phyloP scores from a whole-genome alignment of 73 alveolate species.

The Paramecium caudatum region DNA sequence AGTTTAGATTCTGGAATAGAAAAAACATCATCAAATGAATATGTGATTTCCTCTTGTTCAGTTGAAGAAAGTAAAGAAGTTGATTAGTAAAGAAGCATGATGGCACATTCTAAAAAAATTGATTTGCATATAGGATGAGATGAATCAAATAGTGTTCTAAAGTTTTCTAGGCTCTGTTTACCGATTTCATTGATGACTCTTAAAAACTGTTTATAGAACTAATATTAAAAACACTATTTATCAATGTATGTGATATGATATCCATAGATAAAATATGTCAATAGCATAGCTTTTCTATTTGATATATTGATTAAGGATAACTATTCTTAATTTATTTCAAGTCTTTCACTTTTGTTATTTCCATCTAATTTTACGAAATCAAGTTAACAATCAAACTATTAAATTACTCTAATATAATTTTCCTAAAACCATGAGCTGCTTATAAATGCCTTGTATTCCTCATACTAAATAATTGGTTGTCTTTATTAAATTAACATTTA shows the following conservation, averaged over 20 bases:
- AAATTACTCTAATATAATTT: background rate
- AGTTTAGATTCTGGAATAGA: constrained; percentile 7
- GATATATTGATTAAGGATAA: background rate
- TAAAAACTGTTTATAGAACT: background rate
- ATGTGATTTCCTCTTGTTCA: background rate
- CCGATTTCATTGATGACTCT: background rate
- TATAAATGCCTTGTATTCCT: background rate
- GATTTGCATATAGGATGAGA: constrained; percentile 5
- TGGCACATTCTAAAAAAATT: background rate
- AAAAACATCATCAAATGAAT: background rate
- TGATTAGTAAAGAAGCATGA: constrained; percentile 10
- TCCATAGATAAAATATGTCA: constrained; percentile 2
- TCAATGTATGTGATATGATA: constrained; percentile 17
- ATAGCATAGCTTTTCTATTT: background rate
- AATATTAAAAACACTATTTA: background rate
- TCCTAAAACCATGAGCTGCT: background rate
- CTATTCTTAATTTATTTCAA: background rate
- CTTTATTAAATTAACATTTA: constrained; percentile 8
- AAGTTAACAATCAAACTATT: background rate
- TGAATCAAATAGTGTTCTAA: background rate
- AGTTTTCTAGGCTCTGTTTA: background rate
- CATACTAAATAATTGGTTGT: constrained; percentile 28
- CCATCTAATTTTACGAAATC: constrained; percentile 1
- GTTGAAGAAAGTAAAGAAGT: background rate
- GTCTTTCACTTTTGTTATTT: background rate